phyloP scores from a whole-genome alignment of 768 basidiomycete species.

The Mycena galericulata region DNA sequence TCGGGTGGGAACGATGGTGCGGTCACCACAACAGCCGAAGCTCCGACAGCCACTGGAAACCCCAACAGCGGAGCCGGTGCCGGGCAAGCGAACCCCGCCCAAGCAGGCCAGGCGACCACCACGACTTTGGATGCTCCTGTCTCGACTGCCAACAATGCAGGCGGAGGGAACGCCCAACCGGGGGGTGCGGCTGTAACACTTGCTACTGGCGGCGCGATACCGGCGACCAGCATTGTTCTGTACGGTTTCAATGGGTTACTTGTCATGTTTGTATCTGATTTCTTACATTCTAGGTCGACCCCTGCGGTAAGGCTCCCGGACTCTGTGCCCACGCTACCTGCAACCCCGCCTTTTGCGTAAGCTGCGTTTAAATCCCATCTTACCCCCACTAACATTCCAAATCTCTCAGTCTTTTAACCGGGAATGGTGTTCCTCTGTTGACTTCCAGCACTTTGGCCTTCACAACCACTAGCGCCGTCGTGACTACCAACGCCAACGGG shows the following conservation, averaged over 20 bases:
- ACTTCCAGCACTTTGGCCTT: not conserved
- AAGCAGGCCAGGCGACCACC: not conserved
- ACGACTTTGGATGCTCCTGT: not conserved
- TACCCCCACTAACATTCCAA: not conserved
- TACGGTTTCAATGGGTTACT: not conserved
- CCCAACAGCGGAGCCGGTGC: not conserved
- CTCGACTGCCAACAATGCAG: slow-evolving; percentile 7
- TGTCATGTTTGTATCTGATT: not conserved
- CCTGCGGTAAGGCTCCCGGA: not conserved
- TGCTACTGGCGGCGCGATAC: not conserved
- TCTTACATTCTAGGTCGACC: not conserved
- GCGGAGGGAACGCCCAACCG: not conserved
- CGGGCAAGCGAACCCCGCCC: not conserved
- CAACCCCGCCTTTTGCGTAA: slow-evolving; percentile 1
- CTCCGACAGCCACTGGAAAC: not conserved
- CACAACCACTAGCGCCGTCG: not conserved
- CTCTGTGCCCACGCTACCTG: too few relatives aligned
- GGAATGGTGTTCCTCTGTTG: not conserved
- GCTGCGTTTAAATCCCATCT: not conserved
- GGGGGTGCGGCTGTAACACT: not conserved
- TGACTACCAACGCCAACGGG: not conserved
- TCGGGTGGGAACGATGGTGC: not conserved
- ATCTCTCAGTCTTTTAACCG: not conserved
- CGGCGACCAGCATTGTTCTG: not conserved
- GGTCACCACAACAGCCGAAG: not conserved